Evolutionary conservation across 176 grass and related monocot species (phyloP), one percentile per base, ranked within the genome.

Genomic region (Phoenix roebelenii): DNA sequence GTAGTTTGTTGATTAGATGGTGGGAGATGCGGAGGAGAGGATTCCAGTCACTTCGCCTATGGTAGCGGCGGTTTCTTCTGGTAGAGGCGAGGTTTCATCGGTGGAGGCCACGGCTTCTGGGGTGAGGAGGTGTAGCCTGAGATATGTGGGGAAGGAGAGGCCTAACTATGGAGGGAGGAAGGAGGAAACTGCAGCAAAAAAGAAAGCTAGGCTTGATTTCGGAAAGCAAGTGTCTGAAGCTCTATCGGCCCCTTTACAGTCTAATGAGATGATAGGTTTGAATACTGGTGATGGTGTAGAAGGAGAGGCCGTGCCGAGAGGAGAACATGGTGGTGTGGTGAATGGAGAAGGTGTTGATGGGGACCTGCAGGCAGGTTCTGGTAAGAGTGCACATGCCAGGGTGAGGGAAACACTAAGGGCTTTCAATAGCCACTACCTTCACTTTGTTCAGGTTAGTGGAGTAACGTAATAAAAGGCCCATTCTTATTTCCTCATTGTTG

Each of bases 391-490:
- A 9, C 70, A 84, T 64, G 57, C 82, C 50, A 66, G 74, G 58
- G 76, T 84, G 69, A 92, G 80, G 72, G 72, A 96, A 65, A 84
- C 86, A 0, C 18, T 96, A 5, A 68, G 83, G 61, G 86, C 77
- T 15, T 96, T 90, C 60, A 87, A 68, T 39, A 85, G 79, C 22
- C 77, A 90, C 25, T 96, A 96, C 53, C 77, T 96, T 4, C 83
- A 90, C 17, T 76, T 84, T 63, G 75, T 96, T 6, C 83, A 90
- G 86, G 91, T 90, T 66, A 18, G 22, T 44, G 35, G 35, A 44
- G 9, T 10, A 44, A 12, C 35, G 5, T 44, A 44, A 14, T 44
- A 44, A 14, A 44, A 12, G 2, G 7, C 2, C 2, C 35, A 44
- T 44, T 9, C 1, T 44, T 44, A 3, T 3, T 12, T 44, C 35